These are phyloP conservation scores for Strobilomyces confusus DNA, from an alignment of 768 basidiomycete genomes.

Conservation along the genomic window DNA sequence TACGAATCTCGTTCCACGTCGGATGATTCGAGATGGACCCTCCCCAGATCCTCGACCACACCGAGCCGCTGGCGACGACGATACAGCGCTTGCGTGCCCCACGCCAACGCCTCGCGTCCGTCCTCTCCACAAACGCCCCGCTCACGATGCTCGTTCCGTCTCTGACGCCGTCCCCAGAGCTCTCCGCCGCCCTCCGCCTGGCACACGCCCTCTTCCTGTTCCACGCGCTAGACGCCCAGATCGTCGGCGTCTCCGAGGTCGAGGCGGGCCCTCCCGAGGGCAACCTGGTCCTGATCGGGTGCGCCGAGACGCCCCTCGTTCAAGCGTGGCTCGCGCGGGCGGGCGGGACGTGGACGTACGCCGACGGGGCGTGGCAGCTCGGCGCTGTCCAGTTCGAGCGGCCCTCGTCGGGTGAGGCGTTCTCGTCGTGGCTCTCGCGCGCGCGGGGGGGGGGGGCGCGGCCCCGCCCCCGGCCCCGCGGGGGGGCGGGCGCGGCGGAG, in stretches of 20 bases:
- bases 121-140: slow-evolving; percentile 53
- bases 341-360: slow-evolving; percentile 15
- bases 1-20: not conserved
- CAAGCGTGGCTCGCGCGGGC: slow-evolving; percentile 28
- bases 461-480: too few relatives aligned
- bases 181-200: slow-evolving; percentile 59
- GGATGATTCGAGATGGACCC: not conserved
- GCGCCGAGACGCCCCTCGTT: slow-evolving; percentile 33
- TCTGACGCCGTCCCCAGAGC: slow-evolving; percentile 28
- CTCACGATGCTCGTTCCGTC: slow-evolving; percentile 56
- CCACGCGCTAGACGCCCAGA: slow-evolving; percentile 65
- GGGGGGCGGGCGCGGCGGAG: too few relatives aligned
- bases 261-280: slow-evolving; percentile 30
- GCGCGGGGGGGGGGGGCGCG: too few relatives aligned
- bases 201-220: slow-evolving; percentile 65
- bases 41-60: slow-evolving; percentile 7
- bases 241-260: slow-evolving; percentile 40
- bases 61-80: not conserved
- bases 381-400: slow-evolving; percentile 14
- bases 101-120: slow-evolving; percentile 52
- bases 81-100: slow-evolving; percentile 5
- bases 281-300: slow-evolving; percentile 60
- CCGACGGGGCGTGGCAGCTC: slow-evolving; percentile 19
- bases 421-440: not conserved
- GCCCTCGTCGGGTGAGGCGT: slow-evolving; percentile 17